Conservation (phyloP, 257 asterid species). For the Capsicum baccatum region DNA sequence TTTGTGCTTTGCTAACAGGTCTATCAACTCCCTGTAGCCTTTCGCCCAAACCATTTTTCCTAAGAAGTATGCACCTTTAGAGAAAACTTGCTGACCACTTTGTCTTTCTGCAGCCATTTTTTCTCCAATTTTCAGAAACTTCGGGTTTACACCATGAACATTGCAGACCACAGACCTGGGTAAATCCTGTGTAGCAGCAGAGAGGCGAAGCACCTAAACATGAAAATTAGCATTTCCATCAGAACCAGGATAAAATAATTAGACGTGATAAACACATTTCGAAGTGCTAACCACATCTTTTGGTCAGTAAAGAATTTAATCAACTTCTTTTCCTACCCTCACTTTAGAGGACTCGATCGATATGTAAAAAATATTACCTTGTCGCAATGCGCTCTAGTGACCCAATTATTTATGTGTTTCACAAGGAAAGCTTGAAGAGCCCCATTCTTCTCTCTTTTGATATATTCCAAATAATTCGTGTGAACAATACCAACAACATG, state of each 20-base stretch:
- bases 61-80: conserved; percentile 94
- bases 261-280: background rate
- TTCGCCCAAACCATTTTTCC: conserved; percentile 99
- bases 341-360: background rate
- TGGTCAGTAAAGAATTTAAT: background rate
- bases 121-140: conserved; percentile 86
- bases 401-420: conserved; percentile 94
- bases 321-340: background rate
- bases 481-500: conserved; percentile 97
- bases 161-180: conserved; percentile 89
- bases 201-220: conserved; percentile 86
- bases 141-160: conserved; percentile 96
- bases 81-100: conserved; percentile 76
- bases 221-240: background rate
- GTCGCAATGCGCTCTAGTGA: conserved; percentile 85
- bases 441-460: conserved; percentile 98
- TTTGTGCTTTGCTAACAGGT: conserved; percentile 77
- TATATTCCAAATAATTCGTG: conserved; percentile 97
- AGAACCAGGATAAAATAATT: conserved; percentile 7
- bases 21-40: conserved; percentile 92
- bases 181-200: conserved; percentile 96
- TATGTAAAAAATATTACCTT: conserved; percentile 57
- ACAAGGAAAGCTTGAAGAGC: conserved; percentile 94
- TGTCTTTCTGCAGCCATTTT: conserved; percentile 83
- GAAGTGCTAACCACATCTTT: background rate